Conservation (phyloP, 139 green algal species). For the Pseudopediastrum boryanum region DNA sequence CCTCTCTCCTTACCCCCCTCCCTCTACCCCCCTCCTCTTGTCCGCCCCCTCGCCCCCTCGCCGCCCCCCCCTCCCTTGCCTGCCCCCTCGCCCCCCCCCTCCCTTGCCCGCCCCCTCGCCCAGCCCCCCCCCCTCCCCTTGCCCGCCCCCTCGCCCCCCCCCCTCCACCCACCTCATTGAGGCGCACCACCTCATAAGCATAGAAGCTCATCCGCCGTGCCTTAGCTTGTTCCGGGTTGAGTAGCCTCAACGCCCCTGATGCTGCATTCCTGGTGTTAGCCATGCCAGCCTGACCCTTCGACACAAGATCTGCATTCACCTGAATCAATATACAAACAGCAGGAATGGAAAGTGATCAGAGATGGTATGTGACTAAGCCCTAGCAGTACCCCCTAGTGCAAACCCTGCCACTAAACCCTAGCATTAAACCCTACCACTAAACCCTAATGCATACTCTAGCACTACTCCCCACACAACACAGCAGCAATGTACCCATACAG, state of each 20-base stretch:
- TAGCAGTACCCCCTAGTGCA: too few species aligned
- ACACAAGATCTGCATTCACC: conserved; percentile 40
- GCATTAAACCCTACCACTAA: too few species aligned
- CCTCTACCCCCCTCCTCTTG: too few species aligned
- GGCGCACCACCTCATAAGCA: conserved; percentile 45
- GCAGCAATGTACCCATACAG: background rate
- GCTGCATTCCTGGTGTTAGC: conserved; percentile 62
- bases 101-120: too few species aligned
- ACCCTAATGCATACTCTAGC: too few species aligned
- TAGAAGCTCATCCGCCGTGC: conserved; percentile 54
- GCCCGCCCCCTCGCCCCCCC: background rate
- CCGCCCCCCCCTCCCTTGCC: too few species aligned
- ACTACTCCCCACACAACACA: background rate
- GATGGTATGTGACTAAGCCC: background rate
- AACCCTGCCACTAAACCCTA: too few species aligned
- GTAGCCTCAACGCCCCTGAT: conserved; percentile 48
- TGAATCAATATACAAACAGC: background rate
- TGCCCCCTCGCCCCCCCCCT: too few species aligned
- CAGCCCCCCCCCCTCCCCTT: too few species aligned
- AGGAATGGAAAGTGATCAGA: background rate
- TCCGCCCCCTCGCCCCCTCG: too few species aligned
- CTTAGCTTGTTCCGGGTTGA: conserved; percentile 40
- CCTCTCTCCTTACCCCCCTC: too few species aligned
- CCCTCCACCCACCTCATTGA: background rate
- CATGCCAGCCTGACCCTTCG: conserved; percentile 33